A percentile compares a stretch with the other conserved stretches of the same genome.
phyloP scores from a whole-genome alignment of 257 asterid species.

The Solanum okadae region DNA sequence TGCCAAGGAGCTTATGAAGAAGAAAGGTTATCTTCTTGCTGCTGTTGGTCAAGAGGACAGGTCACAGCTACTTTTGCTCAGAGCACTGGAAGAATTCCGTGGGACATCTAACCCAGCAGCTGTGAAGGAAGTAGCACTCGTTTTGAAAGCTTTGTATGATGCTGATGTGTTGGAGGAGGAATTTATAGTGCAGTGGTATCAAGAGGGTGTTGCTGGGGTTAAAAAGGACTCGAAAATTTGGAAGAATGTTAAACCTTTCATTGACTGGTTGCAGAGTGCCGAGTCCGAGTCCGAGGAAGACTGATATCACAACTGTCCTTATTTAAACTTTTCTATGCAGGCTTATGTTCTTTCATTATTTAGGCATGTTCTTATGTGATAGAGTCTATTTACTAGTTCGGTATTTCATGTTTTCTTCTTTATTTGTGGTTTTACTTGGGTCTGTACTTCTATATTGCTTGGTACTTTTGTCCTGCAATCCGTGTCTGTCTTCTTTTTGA shows the following conservation, averaged over 20 bases:
- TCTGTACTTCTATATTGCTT: neutral
- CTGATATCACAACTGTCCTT: neutral
- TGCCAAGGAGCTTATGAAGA: constrained; percentile 13
- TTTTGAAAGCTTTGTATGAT: constrained; percentile 16
- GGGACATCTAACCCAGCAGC: constrained; percentile 6
- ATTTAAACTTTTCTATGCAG: neutral
- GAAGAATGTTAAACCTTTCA: constrained; percentile 17
- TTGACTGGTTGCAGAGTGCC: constrained; percentile 24
- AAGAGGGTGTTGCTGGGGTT: constrained; percentile 1
- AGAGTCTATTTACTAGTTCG: neutral
- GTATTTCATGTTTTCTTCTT: neutral
- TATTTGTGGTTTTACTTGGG: neutral
- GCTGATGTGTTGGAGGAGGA: constrained; percentile 15
- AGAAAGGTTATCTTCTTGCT: constrained; percentile 10
- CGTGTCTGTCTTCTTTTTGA: neutral
- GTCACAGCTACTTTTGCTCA: neutral
- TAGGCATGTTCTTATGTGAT: neutral
- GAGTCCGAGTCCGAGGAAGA: constrained; percentile 22
- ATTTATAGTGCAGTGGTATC: constrained; percentile 10
- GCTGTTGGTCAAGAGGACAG: constrained; percentile 9
- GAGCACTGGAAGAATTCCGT: constrained; percentile 6
- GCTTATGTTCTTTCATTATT: neutral
- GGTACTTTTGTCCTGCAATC: neutral
- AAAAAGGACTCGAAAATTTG: constrained; percentile 7
- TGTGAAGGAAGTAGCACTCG: constrained; percentile 10